Evolutionary conservation across 305 asterid species (phyloP).

Genomic region (Salvia sclarea): DNA sequence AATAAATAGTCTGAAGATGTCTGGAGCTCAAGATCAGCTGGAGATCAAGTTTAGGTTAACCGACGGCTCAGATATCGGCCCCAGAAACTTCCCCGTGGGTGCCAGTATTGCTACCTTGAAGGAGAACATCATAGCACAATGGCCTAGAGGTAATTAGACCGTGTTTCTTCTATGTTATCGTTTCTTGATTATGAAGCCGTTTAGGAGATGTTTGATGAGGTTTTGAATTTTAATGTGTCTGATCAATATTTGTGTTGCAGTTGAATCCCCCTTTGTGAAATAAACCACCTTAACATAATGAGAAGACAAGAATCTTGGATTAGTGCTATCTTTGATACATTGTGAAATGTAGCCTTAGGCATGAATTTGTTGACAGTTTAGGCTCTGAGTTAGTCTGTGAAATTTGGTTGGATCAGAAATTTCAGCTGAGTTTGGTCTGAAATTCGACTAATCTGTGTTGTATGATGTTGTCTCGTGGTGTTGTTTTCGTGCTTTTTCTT

Average conservation of each 20-base stretch:
- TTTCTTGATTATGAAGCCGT: not conserved
- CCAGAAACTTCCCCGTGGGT: conserved; percentile 61
- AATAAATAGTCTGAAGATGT: conserved; percentile 42
- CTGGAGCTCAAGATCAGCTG: conserved; percentile 66
- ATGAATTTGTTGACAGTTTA: not conserved
- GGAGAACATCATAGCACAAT: conserved; percentile 80
- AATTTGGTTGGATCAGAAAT: not conserved
- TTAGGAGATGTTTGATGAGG: not conserved
- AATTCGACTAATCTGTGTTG: not conserved
- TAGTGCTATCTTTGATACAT: not conserved
- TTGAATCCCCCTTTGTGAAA: not conserved
- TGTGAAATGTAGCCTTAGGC: not conserved
- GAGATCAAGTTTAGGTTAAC: conserved; percentile 90
- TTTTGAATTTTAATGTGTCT: conserved; percentile 14
- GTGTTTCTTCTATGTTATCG: not conserved
- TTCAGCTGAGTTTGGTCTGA: not conserved
- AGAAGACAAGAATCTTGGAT: conserved; percentile 2
- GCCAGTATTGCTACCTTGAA: conserved; percentile 77
- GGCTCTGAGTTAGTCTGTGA: not conserved
- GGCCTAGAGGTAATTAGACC: conserved; percentile 89
- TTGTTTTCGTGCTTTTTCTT: not conserved
- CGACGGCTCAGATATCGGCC: conserved; percentile 96
- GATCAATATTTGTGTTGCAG: no score
- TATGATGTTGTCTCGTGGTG: not conserved
- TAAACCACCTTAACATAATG: not conserved